Evolutionary conservation across 2,329 filamentous ascomycete species (phyloP), one percentile per base, ranked within the genome.

Genomic region (Metarhizium brunneum): DNA sequence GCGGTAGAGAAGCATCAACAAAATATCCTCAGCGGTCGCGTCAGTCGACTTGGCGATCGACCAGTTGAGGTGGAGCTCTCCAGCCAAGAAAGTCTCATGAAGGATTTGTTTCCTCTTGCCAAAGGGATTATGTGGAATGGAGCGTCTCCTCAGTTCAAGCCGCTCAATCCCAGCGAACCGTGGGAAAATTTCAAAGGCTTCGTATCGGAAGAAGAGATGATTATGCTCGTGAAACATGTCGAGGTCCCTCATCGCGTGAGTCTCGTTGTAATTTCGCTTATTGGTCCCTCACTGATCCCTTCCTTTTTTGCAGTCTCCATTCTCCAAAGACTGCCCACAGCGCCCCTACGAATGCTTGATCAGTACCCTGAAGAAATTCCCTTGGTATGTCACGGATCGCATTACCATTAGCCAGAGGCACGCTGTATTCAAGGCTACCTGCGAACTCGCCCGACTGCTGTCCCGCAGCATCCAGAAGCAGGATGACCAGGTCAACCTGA

Each of bases 261-360:
- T 77, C 20, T 6, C n/a, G 8, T 4, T 18, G 47, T 47, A 47
- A 13, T 32, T 25, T 38, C 43, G 11, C n/a, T 43, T 16, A 20
- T 36, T 10, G 10, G 16, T 25, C 38, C 36, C 6, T 35, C 18
- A 47, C 61, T 60, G 20, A 60, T 49, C 14, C 6, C 5, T 1
- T 50, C 16, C 4, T 25, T 25, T 25, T 25, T 25, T 25, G 2
- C 53, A 85, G 81, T 82, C 81, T 13, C 79, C 80, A 0, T 86
- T 81, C 63, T 77, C 80, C 8, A 76, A 74, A 56, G 76, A 83
- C 30, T 85, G 82, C 60, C 82, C 83, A 0, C 83, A 87, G 68
- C 78, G 84, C 14, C 79, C 83, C 2, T 86, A 80, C 55, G 84
- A 87, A 69, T 83, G 77, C 64, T 72, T 87, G 62, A 84, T 87